Conservation (phyloP, 139 green algal genomes). For the Auxenochlorella protothecoides region DNA sequence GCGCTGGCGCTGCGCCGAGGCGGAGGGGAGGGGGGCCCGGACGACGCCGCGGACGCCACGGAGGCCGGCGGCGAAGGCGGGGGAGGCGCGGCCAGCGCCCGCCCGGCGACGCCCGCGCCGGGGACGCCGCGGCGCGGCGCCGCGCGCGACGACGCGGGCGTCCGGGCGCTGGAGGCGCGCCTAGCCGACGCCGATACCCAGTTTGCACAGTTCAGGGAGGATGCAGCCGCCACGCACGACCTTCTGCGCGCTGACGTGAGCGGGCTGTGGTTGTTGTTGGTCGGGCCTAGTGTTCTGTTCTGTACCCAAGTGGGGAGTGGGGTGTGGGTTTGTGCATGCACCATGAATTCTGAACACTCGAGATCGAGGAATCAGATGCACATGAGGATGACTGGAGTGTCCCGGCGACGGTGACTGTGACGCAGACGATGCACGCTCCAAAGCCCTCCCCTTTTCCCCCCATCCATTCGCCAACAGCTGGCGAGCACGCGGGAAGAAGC, state of each 20-base stretch:
- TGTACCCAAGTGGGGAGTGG: no score
- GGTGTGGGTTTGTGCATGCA: no score
- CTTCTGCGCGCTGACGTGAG: slow-evolving; percentile 19
- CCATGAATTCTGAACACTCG: no score
- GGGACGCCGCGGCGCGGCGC: not conserved
- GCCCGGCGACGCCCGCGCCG: not conserved
- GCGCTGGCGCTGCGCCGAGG: not conserved
- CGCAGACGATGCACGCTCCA: no score
- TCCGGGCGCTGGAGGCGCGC: not conserved
- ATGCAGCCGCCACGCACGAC: slow-evolving; percentile 9
- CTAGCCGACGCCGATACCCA: slow-evolving; percentile 13
- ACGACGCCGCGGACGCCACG: not conserved
- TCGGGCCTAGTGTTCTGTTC: not conserved
- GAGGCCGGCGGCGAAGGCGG: not conserved
- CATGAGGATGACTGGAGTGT: no score
- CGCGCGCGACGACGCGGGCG: slow-evolving; percentile 6
- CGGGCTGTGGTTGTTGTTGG: not conserved
- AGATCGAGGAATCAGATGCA: no score
- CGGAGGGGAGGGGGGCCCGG: not conserved
- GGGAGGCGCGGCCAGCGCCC: not conserved
- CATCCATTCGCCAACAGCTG: slow-evolving; percentile 4
- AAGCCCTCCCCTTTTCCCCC: not conserved
- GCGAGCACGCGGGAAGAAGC: slow-evolving; percentile 14
- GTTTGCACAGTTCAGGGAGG: slow-evolving; percentile 17
- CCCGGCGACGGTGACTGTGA: no score